A percentile compares a stretch with the other conserved stretches of the same genome.
Conservation (phyloP, 2,329 filamentous ascomycete genomes). For the Cordyceps cicadae region DNA sequence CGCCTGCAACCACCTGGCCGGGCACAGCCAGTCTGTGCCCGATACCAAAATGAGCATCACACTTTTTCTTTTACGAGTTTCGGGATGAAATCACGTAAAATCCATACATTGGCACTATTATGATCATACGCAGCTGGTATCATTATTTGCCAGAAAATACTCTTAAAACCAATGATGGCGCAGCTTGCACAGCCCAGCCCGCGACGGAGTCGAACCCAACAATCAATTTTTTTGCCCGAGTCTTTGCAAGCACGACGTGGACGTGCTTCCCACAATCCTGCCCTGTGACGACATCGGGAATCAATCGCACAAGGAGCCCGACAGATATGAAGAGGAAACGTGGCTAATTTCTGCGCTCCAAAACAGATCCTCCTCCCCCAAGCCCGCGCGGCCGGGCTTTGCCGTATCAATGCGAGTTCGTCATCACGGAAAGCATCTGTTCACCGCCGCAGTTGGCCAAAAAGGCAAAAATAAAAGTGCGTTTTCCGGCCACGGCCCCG, state of each 20-base stretch:
- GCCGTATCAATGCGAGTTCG: too few species aligned
- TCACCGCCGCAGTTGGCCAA: too few species aligned
- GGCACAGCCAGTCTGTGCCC: slow-evolving; percentile 1
- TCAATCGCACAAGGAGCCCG: too few species aligned
- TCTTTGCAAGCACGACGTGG: too few species aligned
- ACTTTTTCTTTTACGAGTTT: not conserved
- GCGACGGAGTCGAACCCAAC: not conserved
- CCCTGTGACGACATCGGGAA: not conserved
- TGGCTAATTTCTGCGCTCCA: too few species aligned
- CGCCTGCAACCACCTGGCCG: not conserved
- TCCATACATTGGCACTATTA: not conserved
- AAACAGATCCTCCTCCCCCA: too few species aligned
- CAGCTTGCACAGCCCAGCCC: slow-evolving; percentile 7
- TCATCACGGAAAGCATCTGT: too few species aligned
- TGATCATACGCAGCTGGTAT: not conserved
- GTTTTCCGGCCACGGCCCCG: too few species aligned
- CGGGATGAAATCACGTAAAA: not conserved
- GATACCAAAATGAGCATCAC: not conserved
- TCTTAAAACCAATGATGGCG: not conserved
- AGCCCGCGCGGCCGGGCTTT: too few species aligned
- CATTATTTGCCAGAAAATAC: not conserved
- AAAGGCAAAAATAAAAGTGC: too few species aligned
- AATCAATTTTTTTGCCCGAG: not conserved
- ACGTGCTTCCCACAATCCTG: too few species aligned
- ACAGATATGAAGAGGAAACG: too few species aligned